These are phyloP conservation scores for Glebionis coronaria DNA, from an alignment of 129 eudicot genomes.

Conservation along the genomic window DNA sequence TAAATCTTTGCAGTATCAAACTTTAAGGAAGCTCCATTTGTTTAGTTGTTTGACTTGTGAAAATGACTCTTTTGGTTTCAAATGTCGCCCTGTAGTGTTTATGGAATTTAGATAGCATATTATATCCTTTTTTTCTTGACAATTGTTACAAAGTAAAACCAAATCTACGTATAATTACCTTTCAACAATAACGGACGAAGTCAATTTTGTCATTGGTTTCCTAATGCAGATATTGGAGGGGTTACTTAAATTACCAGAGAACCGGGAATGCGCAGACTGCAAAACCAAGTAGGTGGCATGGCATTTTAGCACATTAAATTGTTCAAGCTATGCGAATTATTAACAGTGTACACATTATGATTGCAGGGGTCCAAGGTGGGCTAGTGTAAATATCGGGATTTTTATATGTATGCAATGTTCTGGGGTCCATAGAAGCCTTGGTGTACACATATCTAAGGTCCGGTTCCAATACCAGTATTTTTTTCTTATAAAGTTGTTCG, in stretches of 20 bases:
- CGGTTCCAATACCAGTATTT: constrained; percentile 4
- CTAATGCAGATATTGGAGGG: constrained; percentile 61
- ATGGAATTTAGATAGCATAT: constrained; percentile 4
- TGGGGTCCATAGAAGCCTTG: constrained; percentile 97
- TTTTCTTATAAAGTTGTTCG: neutral
- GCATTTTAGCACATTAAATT: constrained; percentile 7
- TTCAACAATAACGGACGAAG: too few species aligned
- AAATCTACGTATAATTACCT: too few species aligned
- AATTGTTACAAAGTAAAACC: neutral
- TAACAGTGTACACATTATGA: constrained; percentile 6
- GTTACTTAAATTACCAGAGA: constrained; percentile 65
- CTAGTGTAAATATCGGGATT: constrained; percentile 77
- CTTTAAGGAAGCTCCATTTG: constrained; percentile 1
- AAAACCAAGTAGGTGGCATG: constrained; percentile 57
- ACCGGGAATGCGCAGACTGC: constrained; percentile 79
- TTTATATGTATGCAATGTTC: constrained; percentile 97
- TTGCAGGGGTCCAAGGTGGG: constrained; percentile 89
- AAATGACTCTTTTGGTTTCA: constrained; percentile 8
- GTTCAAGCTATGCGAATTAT: neutral
- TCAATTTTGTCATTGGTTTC: neutral
- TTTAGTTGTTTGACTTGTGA: constrained; percentile 19
- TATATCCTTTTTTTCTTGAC: neutral
- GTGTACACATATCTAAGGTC: constrained; percentile 98
- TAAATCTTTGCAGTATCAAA: constrained; percentile 9
- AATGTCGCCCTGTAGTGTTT: neutral